phyloP scores from a whole-genome alignment of 306 rosid genomes.

The Geum urbanum region DNA sequence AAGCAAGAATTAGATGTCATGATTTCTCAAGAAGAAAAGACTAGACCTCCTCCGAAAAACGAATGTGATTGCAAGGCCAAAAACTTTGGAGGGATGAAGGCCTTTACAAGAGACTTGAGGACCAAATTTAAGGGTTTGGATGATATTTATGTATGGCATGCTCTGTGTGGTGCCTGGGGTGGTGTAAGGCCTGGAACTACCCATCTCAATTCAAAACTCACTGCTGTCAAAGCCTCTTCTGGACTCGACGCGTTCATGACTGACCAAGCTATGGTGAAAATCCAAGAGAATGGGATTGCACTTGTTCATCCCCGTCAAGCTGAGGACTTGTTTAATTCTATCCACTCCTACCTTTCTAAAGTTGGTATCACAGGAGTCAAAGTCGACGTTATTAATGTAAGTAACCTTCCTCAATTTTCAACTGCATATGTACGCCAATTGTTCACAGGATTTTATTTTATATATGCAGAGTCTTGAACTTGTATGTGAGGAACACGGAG shows the following conservation, averaged over 20 bases:
- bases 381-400: slow-evolving; percentile 77
- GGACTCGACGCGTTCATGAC: slow-evolving; percentile 70
- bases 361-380: slow-evolving; percentile 76
- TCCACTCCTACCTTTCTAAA: slow-evolving; percentile 73
- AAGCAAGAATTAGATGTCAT: slow-evolving; percentile 52
- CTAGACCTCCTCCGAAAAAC: neutral
- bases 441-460: no score
- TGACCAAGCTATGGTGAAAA: slow-evolving; percentile 67
- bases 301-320: slow-evolving; percentile 79
- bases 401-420: slow-evolving; percentile 10
- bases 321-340: slow-evolving; percentile 52
- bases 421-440: no score
- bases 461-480: slow-evolving; percentile 40
- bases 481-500: slow-evolving; percentile 63
- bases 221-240: slow-evolving; percentile 49
- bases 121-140: slow-evolving; percentile 58
- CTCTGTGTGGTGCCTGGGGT: slow-evolving; percentile 88
- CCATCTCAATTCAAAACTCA: slow-evolving; percentile 42
- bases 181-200: slow-evolving; percentile 80
- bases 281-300: slow-evolving; percentile 63
- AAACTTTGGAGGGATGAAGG: slow-evolving; percentile 53
- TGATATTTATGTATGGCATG: slow-evolving; percentile 81
- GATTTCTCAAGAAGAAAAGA: slow-evolving; percentile 32
- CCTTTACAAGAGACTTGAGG: slow-evolving; percentile 68
- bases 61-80: slow-evolving; percentile 11